These are phyloP conservation scores for Eucalyptus sp. DNA, from an alignment of 345 rosid species.

Conservation along the genomic window DNA sequence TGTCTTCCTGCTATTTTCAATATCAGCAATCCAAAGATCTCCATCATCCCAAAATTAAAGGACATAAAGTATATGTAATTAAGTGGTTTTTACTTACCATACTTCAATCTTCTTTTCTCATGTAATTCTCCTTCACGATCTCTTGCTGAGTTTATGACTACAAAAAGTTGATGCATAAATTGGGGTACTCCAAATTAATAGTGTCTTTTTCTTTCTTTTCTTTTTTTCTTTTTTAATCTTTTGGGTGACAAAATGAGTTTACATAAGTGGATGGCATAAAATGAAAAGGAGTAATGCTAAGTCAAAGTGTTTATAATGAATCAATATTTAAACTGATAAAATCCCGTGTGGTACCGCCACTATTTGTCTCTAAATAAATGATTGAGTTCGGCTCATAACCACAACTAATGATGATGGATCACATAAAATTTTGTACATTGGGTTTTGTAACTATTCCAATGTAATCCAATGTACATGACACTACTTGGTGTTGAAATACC, in stretches of 20 bases:
- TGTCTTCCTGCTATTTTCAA: not conserved
- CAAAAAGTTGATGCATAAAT: not conserved
- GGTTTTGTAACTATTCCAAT: not conserved
- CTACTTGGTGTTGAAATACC: not conserved
- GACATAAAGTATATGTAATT: not conserved
- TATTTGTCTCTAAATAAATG: not conserved
- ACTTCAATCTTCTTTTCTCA: not conserved
- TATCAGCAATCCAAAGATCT: not conserved
- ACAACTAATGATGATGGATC: not conserved
- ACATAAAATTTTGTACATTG: not conserved
- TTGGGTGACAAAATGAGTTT: not conserved
- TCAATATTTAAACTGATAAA: not conserved
- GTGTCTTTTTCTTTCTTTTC: not conserved
- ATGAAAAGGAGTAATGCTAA: not conserved
- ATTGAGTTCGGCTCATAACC: not conserved
- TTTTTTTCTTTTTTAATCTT: not conserved
- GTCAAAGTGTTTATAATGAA: not conserved
- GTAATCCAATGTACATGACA: not conserved
- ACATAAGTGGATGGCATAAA: not conserved
- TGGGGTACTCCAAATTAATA: not conserved
- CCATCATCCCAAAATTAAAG: not conserved
- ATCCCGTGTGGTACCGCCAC: not conserved
- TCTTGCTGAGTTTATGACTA: not conserved
- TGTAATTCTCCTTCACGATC: not conserved
- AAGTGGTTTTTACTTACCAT: accelerated